These are phyloP conservation scores for Panus rudis DNA, from an alignment of 768 basidiomycete genomes.

Conservation along the genomic window DNA sequence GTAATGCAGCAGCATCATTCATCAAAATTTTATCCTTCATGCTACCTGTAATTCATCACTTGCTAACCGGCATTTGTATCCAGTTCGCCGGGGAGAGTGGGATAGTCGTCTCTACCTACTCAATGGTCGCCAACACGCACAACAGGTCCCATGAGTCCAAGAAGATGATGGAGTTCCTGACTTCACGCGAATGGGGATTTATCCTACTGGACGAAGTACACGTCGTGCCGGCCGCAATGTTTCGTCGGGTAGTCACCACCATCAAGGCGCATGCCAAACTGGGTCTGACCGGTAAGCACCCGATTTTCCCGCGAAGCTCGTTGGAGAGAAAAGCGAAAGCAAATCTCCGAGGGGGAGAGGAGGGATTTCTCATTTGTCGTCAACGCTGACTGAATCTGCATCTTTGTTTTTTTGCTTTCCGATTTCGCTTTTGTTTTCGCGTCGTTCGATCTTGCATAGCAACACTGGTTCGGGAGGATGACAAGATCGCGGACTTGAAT, in stretches of 20 bases:
- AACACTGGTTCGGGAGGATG: slow-evolving; percentile 96
- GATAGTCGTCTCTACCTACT: slow-evolving; percentile 97
- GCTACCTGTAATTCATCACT: slow-evolving; percentile 6
- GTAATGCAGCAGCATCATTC: slow-evolving; percentile 29
- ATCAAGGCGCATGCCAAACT: slow-evolving; percentile 99
- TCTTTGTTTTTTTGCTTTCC: background rate
- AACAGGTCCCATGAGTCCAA: slow-evolving; percentile 98
- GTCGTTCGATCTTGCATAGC: slow-evolving; percentile 38
- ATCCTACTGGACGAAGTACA: slow-evolving; percentile 97
- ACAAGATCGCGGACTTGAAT: slow-evolving; percentile 96
- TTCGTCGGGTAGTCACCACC: slow-evolving; percentile 93
- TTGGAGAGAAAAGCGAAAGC: no score
- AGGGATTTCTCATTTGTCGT: background rate
- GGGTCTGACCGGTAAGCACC: slow-evolving; percentile 77
- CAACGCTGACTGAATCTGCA: background rate
- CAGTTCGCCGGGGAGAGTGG: slow-evolving; percentile 97
- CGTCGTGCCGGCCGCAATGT: slow-evolving; percentile 98
- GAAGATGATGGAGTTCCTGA: slow-evolving; percentile 99
- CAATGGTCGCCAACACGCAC: slow-evolving; percentile 98
- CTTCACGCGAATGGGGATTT: slow-evolving; percentile 99
- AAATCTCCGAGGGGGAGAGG: no score
- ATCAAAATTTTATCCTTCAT: slow-evolving; percentile 3
- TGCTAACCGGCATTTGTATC: background rate
- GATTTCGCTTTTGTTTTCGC: background rate
- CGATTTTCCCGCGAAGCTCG: slow-evolving; percentile 2